Base-by-base conservation (phyloP, 768 basidiomycete genomes). In the Mycena galopus region DNA sequence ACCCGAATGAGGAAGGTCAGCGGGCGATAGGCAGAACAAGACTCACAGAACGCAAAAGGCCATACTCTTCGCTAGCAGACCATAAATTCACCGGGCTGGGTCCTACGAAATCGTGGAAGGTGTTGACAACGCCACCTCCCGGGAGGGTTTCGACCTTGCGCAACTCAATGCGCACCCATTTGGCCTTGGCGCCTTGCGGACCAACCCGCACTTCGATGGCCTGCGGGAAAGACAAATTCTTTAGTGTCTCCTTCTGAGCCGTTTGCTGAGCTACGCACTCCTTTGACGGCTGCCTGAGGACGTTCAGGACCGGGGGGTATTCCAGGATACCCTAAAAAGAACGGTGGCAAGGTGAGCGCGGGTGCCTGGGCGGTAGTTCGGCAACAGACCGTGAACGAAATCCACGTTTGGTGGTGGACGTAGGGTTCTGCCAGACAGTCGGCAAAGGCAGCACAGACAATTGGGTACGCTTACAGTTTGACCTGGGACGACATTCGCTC, bases 151-250 rank as follows among this genome's bases (percentile, higher is more conserved):
- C 97, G 51, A 97, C 90, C 85, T 96, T 96, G 75, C 95, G 90
- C 79, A 98, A 87, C 82, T 97, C 96, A 71, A 98, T 91, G 74
- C 93, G 90, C 29, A 98, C 92, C 92, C 94, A 97, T 82, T 96
- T 95, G 30, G 94, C 94, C 84, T 96, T 96, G 79, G 95, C 89
- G 19, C 94, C 93, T 72, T 90, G 88, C 2, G 86, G 84, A 32
- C 91, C 92, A 7, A 92, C 86, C 21, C 96, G 91, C 16, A 98
- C 88, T 81, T 98, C 96, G 62, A 98, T 89, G 23, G 94, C 92
- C 95, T 96, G 17, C 57, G 47, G 42, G 59, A 74, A 29, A 57
- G 73, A 70, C n/a, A 16, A n/a, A 32, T 27, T 58, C 70, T n/a
- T 78, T 23, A 72, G 59, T 64, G 17, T 47, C 37, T 61, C 23